phyloP scores from a whole-genome alignment of 495 filamentous ascomycete genomes.

The Penicillium riverlandense region DNA sequence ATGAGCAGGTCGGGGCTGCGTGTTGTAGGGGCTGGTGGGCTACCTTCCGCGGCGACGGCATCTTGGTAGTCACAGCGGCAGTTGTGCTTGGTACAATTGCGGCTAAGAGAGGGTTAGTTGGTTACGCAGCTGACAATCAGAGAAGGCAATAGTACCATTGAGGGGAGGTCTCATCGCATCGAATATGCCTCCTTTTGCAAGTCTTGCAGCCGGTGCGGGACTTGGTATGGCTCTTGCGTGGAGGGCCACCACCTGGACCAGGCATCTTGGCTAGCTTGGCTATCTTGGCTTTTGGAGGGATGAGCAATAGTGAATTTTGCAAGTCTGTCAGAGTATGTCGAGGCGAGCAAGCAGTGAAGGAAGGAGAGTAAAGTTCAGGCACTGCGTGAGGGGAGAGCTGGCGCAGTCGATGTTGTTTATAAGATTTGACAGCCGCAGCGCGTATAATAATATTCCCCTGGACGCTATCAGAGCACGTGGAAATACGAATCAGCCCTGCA shows the following conservation, averaged over 20 bases:
- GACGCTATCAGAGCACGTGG: not conserved
- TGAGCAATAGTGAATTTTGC: too few species aligned
- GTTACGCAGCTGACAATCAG: not conserved
- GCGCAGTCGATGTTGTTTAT: too few species aligned
- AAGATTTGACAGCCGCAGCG: too few species aligned
- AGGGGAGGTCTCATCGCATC: slow-evolving; percentile 94
- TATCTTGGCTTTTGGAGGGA: not conserved
- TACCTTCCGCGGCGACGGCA: slow-evolving; percentile 53
- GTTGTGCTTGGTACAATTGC: slow-evolving; percentile 98
- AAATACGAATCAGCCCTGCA: not conserved
- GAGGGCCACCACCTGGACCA: slow-evolving; percentile 46
- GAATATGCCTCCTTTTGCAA: slow-evolving; percentile 95
- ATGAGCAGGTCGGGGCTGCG: slow-evolving; percentile 73
- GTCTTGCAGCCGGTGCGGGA: slow-evolving; percentile 95
- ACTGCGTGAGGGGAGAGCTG: too few species aligned
- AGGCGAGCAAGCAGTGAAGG: too few species aligned
- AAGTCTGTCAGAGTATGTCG: too few species aligned
- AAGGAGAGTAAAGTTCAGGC: too few species aligned
- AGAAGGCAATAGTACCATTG: slow-evolving; percentile 66
- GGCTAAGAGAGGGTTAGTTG: slow-evolving; percentile 42
- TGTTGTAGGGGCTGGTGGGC: slow-evolving; percentile 58
- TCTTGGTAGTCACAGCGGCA: slow-evolving; percentile 97
- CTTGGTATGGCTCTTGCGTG: slow-evolving; percentile 84
- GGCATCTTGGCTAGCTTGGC: slow-evolving; percentile 27
- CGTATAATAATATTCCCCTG: too few species aligned